Evolutionary conservation across 768 basidiomycete genomes (phyloP).

Genomic region (Daedaleopsis nitida): DNA sequence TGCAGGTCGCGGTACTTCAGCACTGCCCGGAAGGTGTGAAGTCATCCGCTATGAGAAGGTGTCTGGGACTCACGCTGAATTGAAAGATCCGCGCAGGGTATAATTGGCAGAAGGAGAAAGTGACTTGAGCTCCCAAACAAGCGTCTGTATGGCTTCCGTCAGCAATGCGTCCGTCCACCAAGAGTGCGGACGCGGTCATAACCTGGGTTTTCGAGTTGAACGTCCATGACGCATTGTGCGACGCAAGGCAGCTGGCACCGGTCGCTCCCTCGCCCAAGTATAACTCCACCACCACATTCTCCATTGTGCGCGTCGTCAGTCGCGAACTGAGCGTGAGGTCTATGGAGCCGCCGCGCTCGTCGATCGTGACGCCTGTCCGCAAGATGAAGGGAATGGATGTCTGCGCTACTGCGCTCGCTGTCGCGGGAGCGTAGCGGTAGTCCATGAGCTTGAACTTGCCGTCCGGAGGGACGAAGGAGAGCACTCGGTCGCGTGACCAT

Average conservation of each 20-base stretch:
- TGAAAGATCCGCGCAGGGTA: conserved; percentile 78
- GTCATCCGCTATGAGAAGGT: conserved; percentile 7
- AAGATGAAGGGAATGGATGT: conserved; percentile 38
- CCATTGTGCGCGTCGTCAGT: conserved; percentile 62
- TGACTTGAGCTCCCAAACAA: conserved; percentile 79
- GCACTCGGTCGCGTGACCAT: conserved; percentile 71
- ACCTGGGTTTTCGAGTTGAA: conserved; percentile 56
- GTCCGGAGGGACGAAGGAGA: conserved; percentile 95
- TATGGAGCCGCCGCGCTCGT: conserved; percentile 52
- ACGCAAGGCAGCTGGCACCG: conserved; percentile 70
- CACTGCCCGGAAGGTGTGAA: conserved; percentile 32
- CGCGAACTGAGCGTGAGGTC: conserved; percentile 66
- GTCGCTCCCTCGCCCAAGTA: conserved; percentile 75
- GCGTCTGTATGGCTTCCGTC: conserved; percentile 43
- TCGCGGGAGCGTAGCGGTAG: conserved; percentile 62
- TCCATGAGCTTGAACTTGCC: conserved; percentile 84
- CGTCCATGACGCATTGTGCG: conserved; percentile 75
- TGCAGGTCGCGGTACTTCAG: conserved; percentile 57
- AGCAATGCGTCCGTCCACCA: background rate
- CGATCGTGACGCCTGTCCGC: conserved; percentile 34
- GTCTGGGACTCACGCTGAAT: conserved; percentile 51
- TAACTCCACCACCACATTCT: conserved; percentile 71
- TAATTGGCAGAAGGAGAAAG: conserved; percentile 67
- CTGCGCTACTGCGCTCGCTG: conserved; percentile 24
- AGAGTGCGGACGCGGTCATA: background rate